Percentiles rank a stretch among this genome's conserved stretches.
Conservation (phyloP, 208 protist species). For the Leishmania martiniquensis region DNA sequence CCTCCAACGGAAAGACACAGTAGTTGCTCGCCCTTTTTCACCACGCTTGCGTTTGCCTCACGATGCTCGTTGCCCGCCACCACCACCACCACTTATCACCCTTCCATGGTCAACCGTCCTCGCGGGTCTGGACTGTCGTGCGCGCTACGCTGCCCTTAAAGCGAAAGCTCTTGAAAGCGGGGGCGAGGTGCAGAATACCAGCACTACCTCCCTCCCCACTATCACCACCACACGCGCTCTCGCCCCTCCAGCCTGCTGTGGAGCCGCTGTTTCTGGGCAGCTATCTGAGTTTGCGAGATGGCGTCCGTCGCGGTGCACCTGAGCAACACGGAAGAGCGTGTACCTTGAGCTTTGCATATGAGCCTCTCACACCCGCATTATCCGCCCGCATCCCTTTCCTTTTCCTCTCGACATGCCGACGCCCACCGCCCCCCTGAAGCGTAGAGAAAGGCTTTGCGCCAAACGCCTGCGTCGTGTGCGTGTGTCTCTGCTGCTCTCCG, state of each 20-base stretch:
- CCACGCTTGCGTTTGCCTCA: background rate
- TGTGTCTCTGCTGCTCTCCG: background rate
- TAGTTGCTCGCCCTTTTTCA: background rate
- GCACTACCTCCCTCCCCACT: too few relatives aligned
- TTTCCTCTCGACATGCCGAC: background rate
- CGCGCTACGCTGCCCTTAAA: background rate
- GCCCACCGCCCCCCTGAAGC: background rate
- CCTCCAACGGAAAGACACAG: background rate
- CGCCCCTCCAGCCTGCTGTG: too few relatives aligned
- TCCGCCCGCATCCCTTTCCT: background rate
- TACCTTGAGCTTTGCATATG: background rate
- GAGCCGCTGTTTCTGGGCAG: background rate
- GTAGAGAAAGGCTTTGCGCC: background rate
- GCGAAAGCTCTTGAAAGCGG: background rate
- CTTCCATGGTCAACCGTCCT: background rate
- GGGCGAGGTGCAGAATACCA: background rate
- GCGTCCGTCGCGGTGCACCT: background rate
- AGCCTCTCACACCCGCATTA: background rate
- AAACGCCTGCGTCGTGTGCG: background rate
- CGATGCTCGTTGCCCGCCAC: background rate
- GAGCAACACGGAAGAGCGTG: background rate
- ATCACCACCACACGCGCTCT: too few relatives aligned
- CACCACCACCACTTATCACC: background rate
- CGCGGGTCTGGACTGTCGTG: background rate
- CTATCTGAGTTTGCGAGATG: background rate